phyloP scores from a whole-genome alignment of 1,284 basidiomycete genomes.

The Papiliotrema nemorosa region DNA sequence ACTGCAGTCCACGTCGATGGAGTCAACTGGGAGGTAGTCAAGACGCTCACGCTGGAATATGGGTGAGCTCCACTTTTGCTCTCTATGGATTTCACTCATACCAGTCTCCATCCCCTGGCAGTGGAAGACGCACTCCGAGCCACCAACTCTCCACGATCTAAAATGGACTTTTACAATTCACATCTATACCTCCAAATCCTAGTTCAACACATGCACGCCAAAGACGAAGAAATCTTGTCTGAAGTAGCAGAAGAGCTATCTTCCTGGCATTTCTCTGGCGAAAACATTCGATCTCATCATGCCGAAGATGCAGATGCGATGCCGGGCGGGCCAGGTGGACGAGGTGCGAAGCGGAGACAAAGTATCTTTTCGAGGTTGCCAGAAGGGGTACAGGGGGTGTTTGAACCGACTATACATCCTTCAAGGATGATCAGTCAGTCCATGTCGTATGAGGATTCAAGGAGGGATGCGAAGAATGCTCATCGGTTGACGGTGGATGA shows the following conservation, averaged over 20 bases:
- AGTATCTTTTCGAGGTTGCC: conserved; percentile 25
- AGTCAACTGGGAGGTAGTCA: conserved; percentile 49
- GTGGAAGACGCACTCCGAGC: conserved; percentile 48
- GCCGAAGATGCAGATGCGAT: not conserved
- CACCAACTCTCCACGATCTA: conserved; percentile 43
- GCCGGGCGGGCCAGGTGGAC: not conserved
- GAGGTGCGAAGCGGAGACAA: not conserved
- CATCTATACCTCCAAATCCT: conserved; percentile 49
- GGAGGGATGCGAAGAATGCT: conserved; percentile 29
- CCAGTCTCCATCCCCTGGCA: conserved; percentile 47
- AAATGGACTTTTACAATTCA: conserved; percentile 47
- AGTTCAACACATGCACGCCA: conserved; percentile 43
- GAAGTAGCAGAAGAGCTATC: conserved; percentile 21
- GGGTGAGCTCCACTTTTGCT: conserved; percentile 21
- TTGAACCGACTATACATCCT: conserved; percentile 35
- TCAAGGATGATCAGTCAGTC: not conserved
- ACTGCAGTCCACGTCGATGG: conserved; percentile 45
- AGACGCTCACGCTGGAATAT: conserved; percentile 41
- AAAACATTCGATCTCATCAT: not conserved
- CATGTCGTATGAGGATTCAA: not conserved
- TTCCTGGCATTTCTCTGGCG: not conserved
- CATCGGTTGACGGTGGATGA: conserved; percentile 46
- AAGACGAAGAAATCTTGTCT: conserved; percentile 24
- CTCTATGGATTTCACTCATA: not conserved
- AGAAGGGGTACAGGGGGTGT: conserved; percentile 46